These are phyloP conservation scores for Wickerhamiella azymoides DNA, from an alignment of 805 yeast genomes.

Conservation along the genomic window DNA sequence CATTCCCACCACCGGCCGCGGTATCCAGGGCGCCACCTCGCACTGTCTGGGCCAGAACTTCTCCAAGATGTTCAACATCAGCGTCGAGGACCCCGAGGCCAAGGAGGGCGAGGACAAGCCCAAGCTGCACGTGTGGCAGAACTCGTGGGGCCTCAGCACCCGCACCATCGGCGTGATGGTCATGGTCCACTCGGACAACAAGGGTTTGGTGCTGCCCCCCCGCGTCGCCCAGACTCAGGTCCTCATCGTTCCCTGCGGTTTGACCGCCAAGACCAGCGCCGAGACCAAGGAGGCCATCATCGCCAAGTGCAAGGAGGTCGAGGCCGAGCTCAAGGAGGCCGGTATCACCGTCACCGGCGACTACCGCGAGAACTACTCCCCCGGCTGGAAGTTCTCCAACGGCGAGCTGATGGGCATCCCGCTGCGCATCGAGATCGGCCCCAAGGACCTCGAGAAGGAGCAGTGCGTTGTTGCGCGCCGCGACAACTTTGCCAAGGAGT, in stretches of 20 bases:
- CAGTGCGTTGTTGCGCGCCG: constrained; percentile 87
- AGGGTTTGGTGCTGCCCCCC: constrained; percentile 96
- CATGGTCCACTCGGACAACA: constrained; percentile 96
- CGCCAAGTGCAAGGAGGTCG: constrained; percentile 58
- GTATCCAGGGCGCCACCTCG: constrained; percentile 98
- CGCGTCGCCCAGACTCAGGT: constrained; percentile 87
- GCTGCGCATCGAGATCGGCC: constrained; percentile 88
- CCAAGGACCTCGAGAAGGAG: constrained; percentile 73
- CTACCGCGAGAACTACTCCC: constrained; percentile 85
- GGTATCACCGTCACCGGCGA: constrained; percentile 74
- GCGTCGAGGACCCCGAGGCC: constrained; percentile 92
- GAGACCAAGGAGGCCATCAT: constrained; percentile 60
- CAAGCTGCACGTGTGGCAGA: constrained; percentile 81
- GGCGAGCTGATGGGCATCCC: constrained; percentile 96
- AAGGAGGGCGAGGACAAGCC: constrained; percentile 44
- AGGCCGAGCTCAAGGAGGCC: constrained; percentile 40
- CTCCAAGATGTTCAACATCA: constrained; percentile 93
- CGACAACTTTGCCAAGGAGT: constrained; percentile 65
- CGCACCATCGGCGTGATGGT: constrained; percentile 99
- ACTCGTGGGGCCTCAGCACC: constrained; percentile 98
- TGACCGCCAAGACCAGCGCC: constrained; percentile 79
- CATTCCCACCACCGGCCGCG: constrained; percentile 97
- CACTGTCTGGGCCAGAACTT: constrained; percentile 97
- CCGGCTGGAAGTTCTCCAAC: constrained; percentile 98
- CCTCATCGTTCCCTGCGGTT: constrained; percentile 88